Conservation (phyloP, 2,329 filamentous ascomycete species). For the Teratosphaeria nubilosa region DNA sequence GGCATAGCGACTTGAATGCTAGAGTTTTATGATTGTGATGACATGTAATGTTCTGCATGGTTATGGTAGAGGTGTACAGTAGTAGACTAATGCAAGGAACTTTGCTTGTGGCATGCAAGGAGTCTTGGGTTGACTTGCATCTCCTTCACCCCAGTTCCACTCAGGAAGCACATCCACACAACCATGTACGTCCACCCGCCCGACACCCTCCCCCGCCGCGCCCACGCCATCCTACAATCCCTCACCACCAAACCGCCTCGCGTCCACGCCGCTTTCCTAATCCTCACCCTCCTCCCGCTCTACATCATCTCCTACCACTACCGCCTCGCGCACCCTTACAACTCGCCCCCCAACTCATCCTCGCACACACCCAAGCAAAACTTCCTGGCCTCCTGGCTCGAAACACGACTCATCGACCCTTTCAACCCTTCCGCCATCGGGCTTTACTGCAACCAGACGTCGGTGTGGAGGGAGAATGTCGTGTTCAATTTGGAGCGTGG, state of each 20-base stretch:
- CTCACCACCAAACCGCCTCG: constrained; percentile 3
- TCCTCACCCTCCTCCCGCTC: constrained; percentile 11
- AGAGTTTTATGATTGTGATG: neutral
- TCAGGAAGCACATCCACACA: too few relatives aligned
- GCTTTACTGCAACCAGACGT: constrained; percentile 26
- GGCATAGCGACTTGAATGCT: neutral
- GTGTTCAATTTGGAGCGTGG: constrained; percentile 37
- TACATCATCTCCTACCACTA: constrained; percentile 16
- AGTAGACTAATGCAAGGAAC: too few relatives aligned
- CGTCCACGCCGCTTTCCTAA: constrained; percentile 2
- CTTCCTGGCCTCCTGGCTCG: constrained; percentile 19
- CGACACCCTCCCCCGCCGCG: neutral
- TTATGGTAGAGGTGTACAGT: neutral
- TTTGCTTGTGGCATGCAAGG: neutral
- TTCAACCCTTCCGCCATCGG: constrained; percentile 16
- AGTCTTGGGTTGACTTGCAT: too few relatives aligned
- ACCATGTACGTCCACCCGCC: neutral
- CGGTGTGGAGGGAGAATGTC: constrained; percentile 31
- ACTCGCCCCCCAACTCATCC: neutral
- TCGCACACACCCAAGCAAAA: neutral
- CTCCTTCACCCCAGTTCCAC: too few relatives aligned
- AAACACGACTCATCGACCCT: constrained; percentile 12
- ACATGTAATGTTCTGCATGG: neutral
- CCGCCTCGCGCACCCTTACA: constrained; percentile 9
- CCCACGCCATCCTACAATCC: constrained; percentile 1